Evolutionary conservation across 805 yeast species (phyloP), one percentile per base, ranked within the genome.

Genomic region (Jamesozyma spencerorum): DNA sequence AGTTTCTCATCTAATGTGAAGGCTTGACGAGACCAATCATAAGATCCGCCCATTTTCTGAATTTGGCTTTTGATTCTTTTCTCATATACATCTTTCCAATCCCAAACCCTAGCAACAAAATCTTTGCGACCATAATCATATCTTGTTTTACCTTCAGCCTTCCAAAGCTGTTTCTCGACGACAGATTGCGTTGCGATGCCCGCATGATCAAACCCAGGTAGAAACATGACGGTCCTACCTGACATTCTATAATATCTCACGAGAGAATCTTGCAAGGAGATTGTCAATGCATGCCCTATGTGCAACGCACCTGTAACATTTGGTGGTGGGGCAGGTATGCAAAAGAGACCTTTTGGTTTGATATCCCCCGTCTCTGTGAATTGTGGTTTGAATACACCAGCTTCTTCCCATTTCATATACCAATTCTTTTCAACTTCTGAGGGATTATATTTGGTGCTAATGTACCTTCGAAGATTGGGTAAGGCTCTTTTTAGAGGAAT

Each of bases 151-250:
- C 77, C 73, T 55, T 85, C 85, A 49, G 75, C 74, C 42, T 84
- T 82, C 94, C 94, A 85, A 34, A 90, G 62, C 68, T 81, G 86
- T 67, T 90, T 90, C 68, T 90, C 98, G 46, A 90, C 97, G 48
- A 92, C 97, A 14, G 95, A 83, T 66, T 90, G 98, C 7, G 97
- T 92, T 29, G 96, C 94, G 62, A 90, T 90, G 71, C 98, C 98
- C 22, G 97, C 97, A 62, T 90, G 98, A 66, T 90, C 97, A 59
- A 90, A 90, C 28, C 98, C 98, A 35, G 97, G 97, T 40, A 90
- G 61, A 65, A 82, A 92, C 46, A 90, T 68, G 5, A 87, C 87
- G 40, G 97, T 86, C 64, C 85, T 85, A 36, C 97, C 97, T 64
- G 78, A 79, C 97, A 90, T 92, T 69, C 97, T 81, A 72, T 92